Evolutionary conservation across 176 grass and related monocot genomes (phyloP).

Genomic region (Saccharum officinarum): DNA sequence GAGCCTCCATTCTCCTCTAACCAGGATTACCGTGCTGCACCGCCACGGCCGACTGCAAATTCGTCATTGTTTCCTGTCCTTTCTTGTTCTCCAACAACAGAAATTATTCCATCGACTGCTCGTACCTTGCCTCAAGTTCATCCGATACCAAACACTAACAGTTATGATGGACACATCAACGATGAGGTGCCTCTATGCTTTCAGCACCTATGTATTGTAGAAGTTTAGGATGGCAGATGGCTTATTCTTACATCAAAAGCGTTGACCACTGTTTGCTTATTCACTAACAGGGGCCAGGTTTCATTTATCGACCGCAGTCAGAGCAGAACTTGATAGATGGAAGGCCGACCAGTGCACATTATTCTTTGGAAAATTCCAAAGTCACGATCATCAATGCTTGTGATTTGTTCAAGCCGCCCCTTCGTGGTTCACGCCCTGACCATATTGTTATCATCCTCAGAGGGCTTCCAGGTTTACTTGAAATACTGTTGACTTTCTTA

Average conservation of each 20-base stretch:
- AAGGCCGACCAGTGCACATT: conserved; percentile 17
- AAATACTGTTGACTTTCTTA: conserved; percentile 10
- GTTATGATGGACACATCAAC: conserved; percentile 35
- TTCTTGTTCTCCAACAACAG: conserved; percentile 23
- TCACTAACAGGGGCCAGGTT: conserved; percentile 44
- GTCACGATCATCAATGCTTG: conserved; percentile 61
- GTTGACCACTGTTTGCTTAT: conserved; percentile 14
- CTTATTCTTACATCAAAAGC: conserved; percentile 19
- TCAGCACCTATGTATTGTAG: neutral
- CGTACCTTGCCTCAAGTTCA: conserved; percentile 39
- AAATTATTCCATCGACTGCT: conserved; percentile 24
- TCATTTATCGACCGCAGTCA: conserved; percentile 38
- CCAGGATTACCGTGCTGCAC: conserved; percentile 25
- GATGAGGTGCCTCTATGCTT: conserved; percentile 30
- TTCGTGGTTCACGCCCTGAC: conserved; percentile 74
- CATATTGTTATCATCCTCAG: conserved; percentile 95
- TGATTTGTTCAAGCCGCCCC: conserved; percentile 81
- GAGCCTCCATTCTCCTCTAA: conserved; percentile 34
- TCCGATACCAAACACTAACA: conserved; percentile 31
- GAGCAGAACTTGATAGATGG: conserved; percentile 43
- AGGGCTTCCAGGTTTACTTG: conserved; percentile 81
- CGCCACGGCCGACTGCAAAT: conserved; percentile 28
- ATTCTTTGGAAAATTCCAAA: conserved; percentile 44
- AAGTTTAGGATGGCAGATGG: conserved; percentile 15
- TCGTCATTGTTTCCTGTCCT: conserved; percentile 68